Percentiles rank a stretch among this genome's conserved stretches.
phyloP scores from a whole-genome alignment of 805 yeast genomes.

The Saccharomyces kudriavzevii region DNA sequence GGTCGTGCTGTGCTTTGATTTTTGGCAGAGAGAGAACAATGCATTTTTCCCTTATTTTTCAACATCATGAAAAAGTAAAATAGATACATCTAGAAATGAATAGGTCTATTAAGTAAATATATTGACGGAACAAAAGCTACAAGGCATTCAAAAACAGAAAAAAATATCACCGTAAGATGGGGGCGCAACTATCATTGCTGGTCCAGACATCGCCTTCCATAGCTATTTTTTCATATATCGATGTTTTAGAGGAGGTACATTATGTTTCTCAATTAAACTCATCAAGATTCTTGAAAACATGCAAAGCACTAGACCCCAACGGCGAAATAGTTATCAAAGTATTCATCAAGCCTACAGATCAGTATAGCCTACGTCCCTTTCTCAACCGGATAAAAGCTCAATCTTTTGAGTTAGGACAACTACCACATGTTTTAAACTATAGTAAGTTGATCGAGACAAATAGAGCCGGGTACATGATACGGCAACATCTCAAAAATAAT shows the following conservation, averaged over 20 bases:
- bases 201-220: slow-evolving; percentile 91
- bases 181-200: slow-evolving; percentile 73
- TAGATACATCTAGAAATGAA: neutral
- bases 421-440: slow-evolving; percentile 65
- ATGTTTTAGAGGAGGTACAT: slow-evolving; percentile 66
- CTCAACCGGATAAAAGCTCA: slow-evolving; percentile 32
- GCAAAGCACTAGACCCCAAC: slow-evolving; percentile 64
- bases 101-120: neutral
- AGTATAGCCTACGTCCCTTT: slow-evolving; percentile 15
- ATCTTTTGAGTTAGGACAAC: slow-evolving; percentile 34
- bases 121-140: neutral
- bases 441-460: slow-evolving; percentile 74
- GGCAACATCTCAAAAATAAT: slow-evolving; percentile 73
- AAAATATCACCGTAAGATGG: slow-evolving; percentile 52
- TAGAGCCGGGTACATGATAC: slow-evolving; percentile 80
- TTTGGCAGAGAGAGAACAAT: neutral
- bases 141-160: neutral
- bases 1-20: neutral
- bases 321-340: slow-evolving; percentile 75
- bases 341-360: slow-evolving; percentile 59
- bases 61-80: neutral
- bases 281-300: slow-evolving; percentile 77
- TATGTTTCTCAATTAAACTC: slow-evolving; percentile 70
- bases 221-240: slow-evolving; percentile 82
- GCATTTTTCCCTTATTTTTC: neutral